Evolutionary conservation across 2,329 filamentous ascomycete species (phyloP).

Genomic region (Venturia effusa): DNA sequence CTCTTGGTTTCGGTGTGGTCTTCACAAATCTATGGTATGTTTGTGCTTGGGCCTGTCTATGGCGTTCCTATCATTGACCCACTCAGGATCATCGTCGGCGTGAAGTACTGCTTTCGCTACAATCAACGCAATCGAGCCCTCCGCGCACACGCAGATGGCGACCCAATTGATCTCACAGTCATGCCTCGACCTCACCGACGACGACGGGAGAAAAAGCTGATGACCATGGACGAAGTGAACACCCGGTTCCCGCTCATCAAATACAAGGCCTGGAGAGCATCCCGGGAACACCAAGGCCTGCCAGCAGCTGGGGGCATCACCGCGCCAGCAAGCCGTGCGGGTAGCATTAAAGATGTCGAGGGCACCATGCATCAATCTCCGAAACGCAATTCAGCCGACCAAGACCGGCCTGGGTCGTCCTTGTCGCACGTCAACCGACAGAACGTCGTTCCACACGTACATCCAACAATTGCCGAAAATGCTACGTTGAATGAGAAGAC

Average conservation of each 20-base stretch:
- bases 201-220: constrained; percentile 91
- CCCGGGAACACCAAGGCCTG: constrained; percentile 71
- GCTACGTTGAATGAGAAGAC: constrained; percentile 16
- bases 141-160: constrained; percentile 66
- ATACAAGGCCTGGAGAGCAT: constrained; percentile 90
- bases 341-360: constrained; percentile 59
- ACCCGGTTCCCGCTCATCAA: constrained; percentile 92
- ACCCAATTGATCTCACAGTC: constrained; percentile 76
- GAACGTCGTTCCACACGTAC: constrained; percentile 12
- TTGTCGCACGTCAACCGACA: constrained; percentile 12
- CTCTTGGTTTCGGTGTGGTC: constrained; percentile 91
- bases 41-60: constrained; percentile 4
- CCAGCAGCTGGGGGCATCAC: constrained; percentile 77
- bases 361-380: constrained; percentile 23
- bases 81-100: constrained; percentile 92
- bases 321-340: constrained; percentile 59
- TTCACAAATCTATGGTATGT: constrained; percentile 97
- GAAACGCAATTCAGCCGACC: constrained; percentile 21
- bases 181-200: constrained; percentile 80
- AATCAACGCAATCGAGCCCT: constrained; percentile 83
- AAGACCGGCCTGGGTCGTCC: constrained; percentile 22
- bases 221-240: constrained; percentile 99
- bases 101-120: constrained; percentile 98
- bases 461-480: constrained; percentile 12
- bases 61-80: background rate